Base-by-base conservation (phyloP, 2,329 filamentous ascomycete species). In the Calonectria pteridis region DNA sequence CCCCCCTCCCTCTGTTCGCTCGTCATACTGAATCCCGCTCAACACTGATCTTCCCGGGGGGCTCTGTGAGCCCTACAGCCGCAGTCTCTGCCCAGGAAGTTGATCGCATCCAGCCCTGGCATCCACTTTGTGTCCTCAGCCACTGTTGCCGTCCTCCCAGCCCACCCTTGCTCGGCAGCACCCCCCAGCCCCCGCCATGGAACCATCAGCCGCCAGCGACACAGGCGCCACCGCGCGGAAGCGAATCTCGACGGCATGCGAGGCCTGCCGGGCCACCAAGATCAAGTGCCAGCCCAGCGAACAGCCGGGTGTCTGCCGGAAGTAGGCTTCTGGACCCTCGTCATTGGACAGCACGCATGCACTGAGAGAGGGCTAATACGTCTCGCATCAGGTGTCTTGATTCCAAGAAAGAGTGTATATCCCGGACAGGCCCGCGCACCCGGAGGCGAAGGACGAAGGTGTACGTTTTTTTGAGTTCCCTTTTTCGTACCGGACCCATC, bases 241-340 rank as follows among this genome's bases (percentile, higher is more conserved):
- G 74, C 79, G 82, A 50, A 63, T 80, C 20, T 78, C 78, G 23
- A 85, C 91, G 83, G 84, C 89, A 26, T 91, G 89, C 70, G 89
- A 91, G 80, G 87, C 88, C 3, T 91, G 89, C 75, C 84, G 89
- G 68, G 84, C 82, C 14, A 87, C 88, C 71, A 91, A 91, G 82
- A 84, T 90, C 28, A 89, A 87, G 71, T 91, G 89, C 75, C 86
- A 87, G 73, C 82, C 87, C 6, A 87, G 87, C 72, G 83, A 84
- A 31, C 86, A 88, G 76, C 81, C 85, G 4, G 86, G 85, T 14
- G 87, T 89, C 35, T 91, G 89, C 78, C 87, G 86, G 80, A 87
- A 88, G 89, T 90, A 84, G 70, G 75, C n/a, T n/a, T n/a, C n/a
- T n/a, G n/a, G n/a, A n/a, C n/a, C n/a, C 53, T 58, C 16, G n/a